Percentiles rank a stretch among this genome's conserved stretches.
phyloP scores from a whole-genome alignment of 495 filamentous ascomycete species.

The Immersiella caudata region DNA sequence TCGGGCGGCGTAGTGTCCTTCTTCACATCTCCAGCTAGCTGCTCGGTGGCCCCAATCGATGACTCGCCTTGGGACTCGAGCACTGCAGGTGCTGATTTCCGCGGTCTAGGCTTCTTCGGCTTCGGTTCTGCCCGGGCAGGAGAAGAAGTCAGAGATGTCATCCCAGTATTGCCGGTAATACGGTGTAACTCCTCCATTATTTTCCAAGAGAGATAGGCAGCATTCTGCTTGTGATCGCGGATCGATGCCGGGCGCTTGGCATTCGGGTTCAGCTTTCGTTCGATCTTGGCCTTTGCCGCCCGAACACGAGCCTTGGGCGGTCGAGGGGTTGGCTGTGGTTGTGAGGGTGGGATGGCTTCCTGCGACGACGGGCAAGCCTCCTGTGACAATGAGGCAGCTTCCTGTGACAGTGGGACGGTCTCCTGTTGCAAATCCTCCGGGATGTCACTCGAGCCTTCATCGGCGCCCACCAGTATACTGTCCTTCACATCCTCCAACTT shows the following conservation, averaged over 20 bases:
- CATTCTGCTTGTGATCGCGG: conserved; percentile 42
- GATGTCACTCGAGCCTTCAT: not conserved
- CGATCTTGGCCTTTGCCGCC: conserved; percentile 17
- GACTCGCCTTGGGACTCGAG: conserved; percentile 11
- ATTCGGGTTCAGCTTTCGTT: conserved; percentile 31
- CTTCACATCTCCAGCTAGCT: not conserved
- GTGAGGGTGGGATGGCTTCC: not conserved
- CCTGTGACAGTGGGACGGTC: too few relatives aligned
- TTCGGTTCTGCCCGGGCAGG: conserved; percentile 14
- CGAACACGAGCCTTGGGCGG: too few relatives aligned
- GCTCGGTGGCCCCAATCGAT: not conserved
- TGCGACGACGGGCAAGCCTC: too few relatives aligned
- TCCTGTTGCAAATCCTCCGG: not conserved
- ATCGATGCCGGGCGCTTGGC: conserved; percentile 39
- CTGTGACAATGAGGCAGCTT: too few relatives aligned
- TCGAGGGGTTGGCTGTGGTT: too few relatives aligned
- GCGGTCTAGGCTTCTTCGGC: conserved; percentile 33
- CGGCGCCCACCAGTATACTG: not conserved
- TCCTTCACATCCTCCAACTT: conserved; percentile 18
- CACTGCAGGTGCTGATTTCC: conserved; percentile 32
- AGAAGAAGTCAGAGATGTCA: conserved; percentile 10
- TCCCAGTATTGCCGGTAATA: conserved; percentile 23
- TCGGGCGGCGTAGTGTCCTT: not conserved
- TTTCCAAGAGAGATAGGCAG: conserved; percentile 39
- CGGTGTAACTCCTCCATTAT: conserved; percentile 33